These are phyloP conservation scores for Lepiota brunneoincarnata DNA, from an alignment of 768 basidiomycete species.

Conservation along the genomic window DNA sequence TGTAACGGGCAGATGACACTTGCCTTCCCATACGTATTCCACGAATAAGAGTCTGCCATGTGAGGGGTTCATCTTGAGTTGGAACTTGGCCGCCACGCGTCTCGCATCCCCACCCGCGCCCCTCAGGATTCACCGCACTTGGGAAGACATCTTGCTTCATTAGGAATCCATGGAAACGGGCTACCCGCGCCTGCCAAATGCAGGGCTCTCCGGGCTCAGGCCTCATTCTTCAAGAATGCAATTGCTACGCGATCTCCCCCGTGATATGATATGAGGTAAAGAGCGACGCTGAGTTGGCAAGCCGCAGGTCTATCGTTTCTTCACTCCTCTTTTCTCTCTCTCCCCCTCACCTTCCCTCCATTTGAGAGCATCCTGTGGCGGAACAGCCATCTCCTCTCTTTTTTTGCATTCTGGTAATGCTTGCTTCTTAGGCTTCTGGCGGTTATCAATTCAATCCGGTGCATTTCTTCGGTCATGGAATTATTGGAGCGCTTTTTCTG, in stretches of 20 bases:
- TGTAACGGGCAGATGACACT: conserved; percentile 14
- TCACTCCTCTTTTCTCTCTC: background rate
- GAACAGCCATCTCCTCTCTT: background rate
- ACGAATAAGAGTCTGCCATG: conserved; percentile 75
- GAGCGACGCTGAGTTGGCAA: too few relatives aligned
- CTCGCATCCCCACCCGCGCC: too few relatives aligned
- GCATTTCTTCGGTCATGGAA: background rate
- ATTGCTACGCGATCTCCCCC: background rate
- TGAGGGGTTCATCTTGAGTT: conserved; percentile 27
- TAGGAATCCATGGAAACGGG: conserved; percentile 10
- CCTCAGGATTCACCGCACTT: too few relatives aligned
- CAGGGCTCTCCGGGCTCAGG: background rate
- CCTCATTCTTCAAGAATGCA: background rate
- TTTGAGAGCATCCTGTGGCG: background rate
- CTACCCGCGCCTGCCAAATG: background rate
- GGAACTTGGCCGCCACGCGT: too few relatives aligned
- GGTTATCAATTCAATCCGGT: background rate
- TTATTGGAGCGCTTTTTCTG: conserved; percentile 21
- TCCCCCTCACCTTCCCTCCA: background rate
- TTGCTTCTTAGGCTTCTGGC: background rate
- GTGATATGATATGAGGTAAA: background rate
- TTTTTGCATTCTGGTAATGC: conserved; percentile 4
- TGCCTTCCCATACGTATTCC: conserved; percentile 68
- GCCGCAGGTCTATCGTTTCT: too few relatives aligned
- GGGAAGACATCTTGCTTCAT: conserved; percentile 1